Evolutionary conservation across 2,329 filamentous ascomycete species (phyloP).

Genomic region (Sporothrix protearum): DNA sequence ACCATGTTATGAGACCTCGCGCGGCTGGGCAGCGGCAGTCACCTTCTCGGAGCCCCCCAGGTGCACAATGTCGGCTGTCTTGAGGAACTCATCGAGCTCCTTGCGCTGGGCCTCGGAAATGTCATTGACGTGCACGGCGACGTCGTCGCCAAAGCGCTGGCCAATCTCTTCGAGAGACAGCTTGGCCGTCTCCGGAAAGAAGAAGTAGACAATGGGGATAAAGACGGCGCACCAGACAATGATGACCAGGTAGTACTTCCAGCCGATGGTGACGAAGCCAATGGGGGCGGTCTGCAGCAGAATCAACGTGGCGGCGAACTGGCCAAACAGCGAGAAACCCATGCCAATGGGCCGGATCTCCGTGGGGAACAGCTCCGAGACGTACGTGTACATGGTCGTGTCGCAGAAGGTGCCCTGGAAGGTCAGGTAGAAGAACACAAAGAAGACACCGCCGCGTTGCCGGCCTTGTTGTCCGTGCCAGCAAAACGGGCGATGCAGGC

Average conservation of each 20-base stretch:
- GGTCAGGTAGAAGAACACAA: conserved; percentile 47
- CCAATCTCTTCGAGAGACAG: conserved; percentile 46
- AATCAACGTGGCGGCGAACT: conserved; percentile 47
- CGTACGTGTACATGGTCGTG: conserved; percentile 41
- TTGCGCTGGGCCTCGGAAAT: conserved; percentile 37
- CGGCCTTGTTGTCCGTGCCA: conserved; percentile 39
- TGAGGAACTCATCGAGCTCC: conserved; percentile 27
- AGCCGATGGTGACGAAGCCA: conserved; percentile 44
- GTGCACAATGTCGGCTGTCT: conserved; percentile 19
- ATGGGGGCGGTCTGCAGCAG: conserved; percentile 46
- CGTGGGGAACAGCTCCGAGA: conserved; percentile 42
- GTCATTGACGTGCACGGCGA: conserved; percentile 45
- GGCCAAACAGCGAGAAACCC: conserved; percentile 50
- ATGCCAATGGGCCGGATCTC: conserved; percentile 51
- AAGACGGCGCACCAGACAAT: conserved; percentile 42
- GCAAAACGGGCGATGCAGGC: conserved; percentile 39
- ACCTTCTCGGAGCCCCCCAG: background rate
- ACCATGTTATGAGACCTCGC: background rate
- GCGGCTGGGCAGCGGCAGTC: background rate
- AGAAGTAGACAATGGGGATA: conserved; percentile 42
- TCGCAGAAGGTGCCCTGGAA: conserved; percentile 46
- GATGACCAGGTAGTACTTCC: conserved; percentile 50
- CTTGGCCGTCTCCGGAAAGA: conserved; percentile 42
- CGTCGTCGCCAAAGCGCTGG: conserved; percentile 48
- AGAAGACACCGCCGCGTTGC: conserved; percentile 42